These are phyloP conservation scores for Trichoderma erinaceum DNA, from an alignment of 495 filamentous ascomycete genomes.

Conservation along the genomic window DNA sequence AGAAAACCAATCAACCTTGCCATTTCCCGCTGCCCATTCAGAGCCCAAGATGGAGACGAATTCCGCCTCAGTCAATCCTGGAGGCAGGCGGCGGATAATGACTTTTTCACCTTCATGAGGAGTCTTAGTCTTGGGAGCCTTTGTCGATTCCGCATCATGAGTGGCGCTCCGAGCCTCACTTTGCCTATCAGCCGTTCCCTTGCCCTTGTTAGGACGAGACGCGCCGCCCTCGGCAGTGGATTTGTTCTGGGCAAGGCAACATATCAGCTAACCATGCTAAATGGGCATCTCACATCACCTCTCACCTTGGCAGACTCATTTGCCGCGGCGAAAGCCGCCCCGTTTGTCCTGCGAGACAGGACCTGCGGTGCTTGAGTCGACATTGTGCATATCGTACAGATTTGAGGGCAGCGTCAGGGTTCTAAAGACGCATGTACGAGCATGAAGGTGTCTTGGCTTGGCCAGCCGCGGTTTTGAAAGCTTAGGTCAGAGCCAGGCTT, in stretches of 20 bases:
- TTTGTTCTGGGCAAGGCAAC: not conserved
- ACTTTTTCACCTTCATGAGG: slow-evolving; percentile 69
- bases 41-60: slow-evolving; percentile 69
- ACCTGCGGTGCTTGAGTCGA: slow-evolving; percentile 25
- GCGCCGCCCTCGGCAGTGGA: not conserved
- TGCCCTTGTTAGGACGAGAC: not conserved
- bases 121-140: slow-evolving; percentile 47
- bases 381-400: slow-evolving; percentile 9
- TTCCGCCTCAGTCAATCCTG: slow-evolving; percentile 74
- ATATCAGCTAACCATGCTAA: not conserved
- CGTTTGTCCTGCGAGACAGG: slow-evolving; percentile 30
- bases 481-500: not conserved
- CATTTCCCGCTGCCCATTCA: slow-evolving; percentile 71
- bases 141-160: slow-evolving; percentile 44
- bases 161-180: not conserved
- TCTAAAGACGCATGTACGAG: not conserved
- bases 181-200: not conserved
- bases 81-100: slow-evolving; percentile 77
- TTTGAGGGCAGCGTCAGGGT: not conserved
- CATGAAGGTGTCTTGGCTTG: not conserved
- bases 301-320: slow-evolving; percentile 8
- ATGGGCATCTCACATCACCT: not conserved
- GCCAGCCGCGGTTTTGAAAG: not conserved
- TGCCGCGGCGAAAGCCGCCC: slow-evolving; percentile 15
- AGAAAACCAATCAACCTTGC: slow-evolving; percentile 75